phyloP scores from a whole-genome alignment of 345 rosid genomes.

The Eucalyptus sp. region DNA sequence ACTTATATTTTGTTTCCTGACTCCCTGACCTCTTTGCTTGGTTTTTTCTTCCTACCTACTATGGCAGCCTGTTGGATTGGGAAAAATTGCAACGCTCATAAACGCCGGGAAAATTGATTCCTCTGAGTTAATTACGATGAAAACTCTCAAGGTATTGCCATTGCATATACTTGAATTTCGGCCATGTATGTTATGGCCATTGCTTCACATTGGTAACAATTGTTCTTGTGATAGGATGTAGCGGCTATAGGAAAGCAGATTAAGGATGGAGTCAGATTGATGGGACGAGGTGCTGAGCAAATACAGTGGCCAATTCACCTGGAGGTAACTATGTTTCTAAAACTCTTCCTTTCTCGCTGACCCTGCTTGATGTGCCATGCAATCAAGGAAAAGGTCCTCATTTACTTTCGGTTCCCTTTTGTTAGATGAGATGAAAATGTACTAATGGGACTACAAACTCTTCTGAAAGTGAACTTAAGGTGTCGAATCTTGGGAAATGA shows the following conservation, averaged over 20 bases:
- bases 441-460: not conserved
- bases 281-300: conserved; percentile 88
- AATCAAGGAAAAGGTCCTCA: not conserved
- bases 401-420: not conserved
- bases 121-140: conserved; percentile 94
- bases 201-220: not conserved
- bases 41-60: not conserved
- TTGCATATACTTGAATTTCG: not conserved
- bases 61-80: conserved; percentile 86
- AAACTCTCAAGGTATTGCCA: conserved; percentile 69
- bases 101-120: conserved; percentile 92
- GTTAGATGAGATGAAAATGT: not conserved
- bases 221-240: conserved; percentile 30
- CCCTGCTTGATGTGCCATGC: not conserved
- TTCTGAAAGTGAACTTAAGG: not conserved
- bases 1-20: not conserved
- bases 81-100: conserved; percentile 86
- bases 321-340: conserved; percentile 39
- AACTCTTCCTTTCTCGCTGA: not conserved
- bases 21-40: not conserved
- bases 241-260: conserved; percentile 89
- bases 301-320: conserved; percentile 95
- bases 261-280: conserved; percentile 86
- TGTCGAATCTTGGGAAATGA: not conserved
- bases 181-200: not conserved